Evolutionary conservation across 2,329 filamentous ascomycete species (phyloP).

Genomic region (Fusarium nanum): DNA sequence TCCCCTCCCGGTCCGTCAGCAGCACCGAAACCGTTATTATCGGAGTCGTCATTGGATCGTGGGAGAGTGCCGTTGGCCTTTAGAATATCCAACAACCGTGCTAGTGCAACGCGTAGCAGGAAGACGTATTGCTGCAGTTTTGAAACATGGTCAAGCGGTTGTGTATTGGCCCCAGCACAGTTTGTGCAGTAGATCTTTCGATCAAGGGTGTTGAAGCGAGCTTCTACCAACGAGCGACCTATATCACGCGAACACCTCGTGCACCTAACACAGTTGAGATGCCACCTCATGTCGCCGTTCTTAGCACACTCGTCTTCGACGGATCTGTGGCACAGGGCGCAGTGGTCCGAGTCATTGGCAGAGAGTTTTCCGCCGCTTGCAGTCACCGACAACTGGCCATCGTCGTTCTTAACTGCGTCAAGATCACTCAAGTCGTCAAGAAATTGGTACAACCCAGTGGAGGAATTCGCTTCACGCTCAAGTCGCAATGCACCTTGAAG

Average conservation of each 20-base stretch:
- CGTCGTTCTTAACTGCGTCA: conserved; percentile 79
- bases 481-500: conserved; percentile 92
- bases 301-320: conserved; percentile 95
- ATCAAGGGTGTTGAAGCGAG: conserved; percentile 75
- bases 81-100: conserved; percentile 87
- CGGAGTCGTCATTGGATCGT: conserved; percentile 77
- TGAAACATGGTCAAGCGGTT: conserved; percentile 78
- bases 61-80: conserved; percentile 85
- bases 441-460: conserved; percentile 83
- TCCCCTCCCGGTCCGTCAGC: conserved; percentile 64
- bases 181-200: conserved; percentile 76
- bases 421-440: conserved; percentile 85
- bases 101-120: conserved; percentile 89
- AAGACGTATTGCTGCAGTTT: conserved; percentile 96
- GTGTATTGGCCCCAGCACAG: conserved; percentile 68
- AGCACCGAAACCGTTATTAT: conserved; percentile 49
- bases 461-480: conserved; percentile 81
- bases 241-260: conserved; percentile 73
- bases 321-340: conserved; percentile 81
- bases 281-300: conserved; percentile 81
- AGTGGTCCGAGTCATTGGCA: conserved; percentile 85
- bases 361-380: conserved; percentile 74
- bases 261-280: conserved; percentile 84
- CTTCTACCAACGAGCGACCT: conserved; percentile 74
- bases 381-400: conserved; percentile 74